These are phyloP conservation scores for Discostella stelligeroides DNA, from an alignment of 108 stramenopile species.

Conservation along the genomic window DNA sequence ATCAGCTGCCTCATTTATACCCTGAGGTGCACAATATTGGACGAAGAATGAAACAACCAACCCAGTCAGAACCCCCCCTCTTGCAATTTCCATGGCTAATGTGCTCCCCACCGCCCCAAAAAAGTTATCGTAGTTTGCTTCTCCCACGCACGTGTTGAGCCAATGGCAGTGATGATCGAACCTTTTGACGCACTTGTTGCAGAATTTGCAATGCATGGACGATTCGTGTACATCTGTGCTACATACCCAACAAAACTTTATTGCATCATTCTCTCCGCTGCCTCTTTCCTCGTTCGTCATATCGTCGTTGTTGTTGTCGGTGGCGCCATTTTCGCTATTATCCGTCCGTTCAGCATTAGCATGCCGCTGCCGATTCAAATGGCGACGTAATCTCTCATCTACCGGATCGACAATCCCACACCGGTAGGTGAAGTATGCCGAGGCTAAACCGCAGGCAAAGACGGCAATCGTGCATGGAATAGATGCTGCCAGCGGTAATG, in stretches of 20 bases:
- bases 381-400: conserved; percentile 51
- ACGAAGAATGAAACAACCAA: conserved; percentile 53
- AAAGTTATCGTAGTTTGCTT: conserved; percentile 81
- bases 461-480: conserved; percentile 64
- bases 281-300: too few relatives aligned
- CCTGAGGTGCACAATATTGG: too few relatives aligned
- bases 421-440: conserved; percentile 58
- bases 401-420: conserved; percentile 67
- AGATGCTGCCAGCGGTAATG: conserved; percentile 64
- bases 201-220: conserved; percentile 95
- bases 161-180: conserved; percentile 98
- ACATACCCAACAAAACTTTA: conserved; percentile 92
- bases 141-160: conserved; percentile 92
- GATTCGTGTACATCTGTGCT: conserved; percentile 62
- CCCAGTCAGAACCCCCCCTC: conserved; percentile 27
- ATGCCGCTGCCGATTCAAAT: conserved; percentile 38
- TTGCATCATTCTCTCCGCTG: too few relatives aligned
- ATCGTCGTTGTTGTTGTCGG: too few relatives aligned
- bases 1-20: too few relatives aligned
- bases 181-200: conserved; percentile 91
- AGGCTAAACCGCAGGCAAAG: conserved; percentile 26
- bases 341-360: conserved; percentile 10
- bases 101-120: conserved; percentile 58
- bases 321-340: too few relatives aligned
- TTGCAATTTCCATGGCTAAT: conserved; percentile 22